phyloP scores from a whole-genome alignment of 169 alveolate species.

The Plasmodium fragile region DNA sequence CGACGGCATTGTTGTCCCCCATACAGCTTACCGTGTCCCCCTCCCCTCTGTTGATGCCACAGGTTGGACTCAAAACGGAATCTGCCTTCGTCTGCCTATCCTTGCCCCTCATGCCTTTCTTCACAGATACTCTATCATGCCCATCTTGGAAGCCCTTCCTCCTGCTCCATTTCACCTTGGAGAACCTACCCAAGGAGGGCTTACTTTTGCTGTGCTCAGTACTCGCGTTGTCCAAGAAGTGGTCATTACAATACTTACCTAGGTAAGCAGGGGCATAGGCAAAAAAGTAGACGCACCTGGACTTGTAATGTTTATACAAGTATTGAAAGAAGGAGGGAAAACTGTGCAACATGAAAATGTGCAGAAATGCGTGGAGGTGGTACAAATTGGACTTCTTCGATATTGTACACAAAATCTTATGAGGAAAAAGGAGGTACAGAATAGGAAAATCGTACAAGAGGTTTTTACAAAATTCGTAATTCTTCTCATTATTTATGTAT shows the following conservation, averaged over 20 bases:
- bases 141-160: background rate
- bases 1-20: background rate
- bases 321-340: conserved; percentile 65
- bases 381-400: conserved; percentile 48
- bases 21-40: background rate
- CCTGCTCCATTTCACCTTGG: background rate
- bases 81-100: background rate
- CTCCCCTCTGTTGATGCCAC: background rate
- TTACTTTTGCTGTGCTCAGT: background rate
- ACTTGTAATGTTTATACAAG: conserved; percentile 50
- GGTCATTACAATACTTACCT: conserved; percentile 28
- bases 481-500: conserved; percentile 49
- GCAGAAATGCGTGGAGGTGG: conserved; percentile 64
- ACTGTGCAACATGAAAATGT: conserved; percentile 45
- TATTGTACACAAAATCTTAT: conserved; percentile 48
- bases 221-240: background rate
- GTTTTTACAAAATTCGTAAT: conserved; percentile 46
- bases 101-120: background rate
- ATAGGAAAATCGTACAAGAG: conserved; percentile 57
- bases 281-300: conserved; percentile 51
- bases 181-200: background rate
- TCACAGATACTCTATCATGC: background rate
- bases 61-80: background rate
- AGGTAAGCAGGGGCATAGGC: conserved; percentile 54
- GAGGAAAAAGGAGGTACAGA: conserved; percentile 53